Evolutionary conservation across 1,284 basidiomycete genomes (phyloP).

Genomic region (Mycosarcoma maydis): DNA sequence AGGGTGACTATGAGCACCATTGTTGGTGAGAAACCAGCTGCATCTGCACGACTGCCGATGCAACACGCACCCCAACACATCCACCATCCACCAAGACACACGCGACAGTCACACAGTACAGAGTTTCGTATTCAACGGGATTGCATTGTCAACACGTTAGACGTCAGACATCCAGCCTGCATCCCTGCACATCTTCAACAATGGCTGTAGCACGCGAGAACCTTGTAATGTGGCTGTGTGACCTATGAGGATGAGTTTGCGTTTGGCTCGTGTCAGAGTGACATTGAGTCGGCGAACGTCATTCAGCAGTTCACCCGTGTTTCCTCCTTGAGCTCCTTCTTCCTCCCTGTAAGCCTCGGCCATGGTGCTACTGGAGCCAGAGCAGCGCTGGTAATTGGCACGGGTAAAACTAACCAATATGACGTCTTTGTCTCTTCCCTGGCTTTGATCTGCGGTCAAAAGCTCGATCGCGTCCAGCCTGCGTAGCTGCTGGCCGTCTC

Average conservation of each 20-base stretch:
- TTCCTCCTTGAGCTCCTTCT: not conserved
- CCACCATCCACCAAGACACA: too few relatives aligned
- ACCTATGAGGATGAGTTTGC: conserved; percentile 69
- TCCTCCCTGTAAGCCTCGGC: too few relatives aligned
- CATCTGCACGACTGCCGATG: too few relatives aligned
- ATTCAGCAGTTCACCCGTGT: conserved; percentile 54
- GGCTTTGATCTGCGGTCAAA: conserved; percentile 91
- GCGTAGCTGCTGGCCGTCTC: not conserved
- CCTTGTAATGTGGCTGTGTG: conserved; percentile 36
- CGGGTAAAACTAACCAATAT: conserved; percentile 61
- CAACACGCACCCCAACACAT: too few relatives aligned
- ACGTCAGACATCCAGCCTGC: conserved; percentile 5
- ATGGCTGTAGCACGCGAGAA: conserved; percentile 4
- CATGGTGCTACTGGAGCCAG: too few relatives aligned
- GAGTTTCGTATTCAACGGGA: too few relatives aligned
- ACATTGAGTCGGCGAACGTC: conserved; percentile 60
- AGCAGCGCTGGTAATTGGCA: conserved; percentile 38
- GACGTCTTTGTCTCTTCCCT: conserved; percentile 79
- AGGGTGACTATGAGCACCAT: not conserved
- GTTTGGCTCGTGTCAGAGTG: conserved; percentile 68
- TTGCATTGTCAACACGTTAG: not conserved
- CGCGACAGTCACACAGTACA: too few relatives aligned
- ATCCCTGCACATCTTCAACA: conserved; percentile 1
- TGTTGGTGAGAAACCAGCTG: not conserved
- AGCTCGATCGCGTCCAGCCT: conserved; percentile 74